phyloP scores from a whole-genome alignment of 2,329 filamentous ascomycete genomes.

The Penicillium brasilianum region DNA sequence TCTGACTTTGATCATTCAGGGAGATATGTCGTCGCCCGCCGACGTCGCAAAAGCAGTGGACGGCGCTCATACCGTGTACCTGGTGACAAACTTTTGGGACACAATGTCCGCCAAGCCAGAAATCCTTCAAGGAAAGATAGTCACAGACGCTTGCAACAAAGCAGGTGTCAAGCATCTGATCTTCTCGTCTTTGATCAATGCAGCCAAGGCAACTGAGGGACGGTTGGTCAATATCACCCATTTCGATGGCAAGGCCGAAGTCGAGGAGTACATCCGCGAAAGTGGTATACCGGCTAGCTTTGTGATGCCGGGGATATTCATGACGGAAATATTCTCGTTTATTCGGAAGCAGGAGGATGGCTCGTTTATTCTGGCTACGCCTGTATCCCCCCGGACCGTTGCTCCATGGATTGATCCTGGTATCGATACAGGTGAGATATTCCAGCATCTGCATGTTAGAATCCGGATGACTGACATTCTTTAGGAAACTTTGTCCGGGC shows the following conservation, averaged over 20 bases:
- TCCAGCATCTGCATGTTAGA: neutral
- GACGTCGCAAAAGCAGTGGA: neutral
- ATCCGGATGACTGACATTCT: neutral
- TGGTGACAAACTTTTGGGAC: neutral
- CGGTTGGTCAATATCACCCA: constrained; percentile 30
- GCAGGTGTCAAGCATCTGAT: neutral
- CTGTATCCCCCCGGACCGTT: neutral
- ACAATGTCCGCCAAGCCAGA: neutral
- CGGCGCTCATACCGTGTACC: neutral
- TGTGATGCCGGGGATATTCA: constrained; percentile 50
- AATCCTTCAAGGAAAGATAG: neutral
- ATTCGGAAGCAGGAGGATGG: constrained; percentile 1
- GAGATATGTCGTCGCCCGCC: neutral
- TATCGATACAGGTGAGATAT: neutral
- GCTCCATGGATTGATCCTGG: neutral
- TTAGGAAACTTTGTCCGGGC: neutral
- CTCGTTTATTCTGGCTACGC: neutral
- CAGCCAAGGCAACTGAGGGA: neutral
- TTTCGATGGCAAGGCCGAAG: constrained; percentile 51
- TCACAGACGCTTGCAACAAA: neutral
- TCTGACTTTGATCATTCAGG: neutral
- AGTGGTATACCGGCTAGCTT: constrained; percentile 46
- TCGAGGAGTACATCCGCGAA: constrained; percentile 47
- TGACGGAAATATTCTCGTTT: constrained; percentile 30
- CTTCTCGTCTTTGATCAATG: neutral